Evolutionary conservation across 768 basidiomycete genomes (phyloP), one percentile per base, ranked within the genome.

Genomic region (Amanita subjunquillea): DNA sequence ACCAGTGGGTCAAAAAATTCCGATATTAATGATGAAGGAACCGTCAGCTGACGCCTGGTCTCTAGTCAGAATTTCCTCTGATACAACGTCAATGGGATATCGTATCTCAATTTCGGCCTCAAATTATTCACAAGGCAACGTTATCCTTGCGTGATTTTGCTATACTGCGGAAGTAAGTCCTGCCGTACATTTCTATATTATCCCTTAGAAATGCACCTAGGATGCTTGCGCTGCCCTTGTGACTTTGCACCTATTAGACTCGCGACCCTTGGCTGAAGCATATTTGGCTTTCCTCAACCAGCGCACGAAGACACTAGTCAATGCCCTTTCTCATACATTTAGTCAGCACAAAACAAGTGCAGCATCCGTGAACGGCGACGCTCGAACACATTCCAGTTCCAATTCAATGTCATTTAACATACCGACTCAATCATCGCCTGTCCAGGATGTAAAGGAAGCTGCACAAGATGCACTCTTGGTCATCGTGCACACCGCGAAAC

Each of bases 61-160:
- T 37, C 34, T 48, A 93, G 91, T 79, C 80, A 44, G 89, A 93
- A 66, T 86, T 94, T 57, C 91, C 93, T 25, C 71, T 97, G 4
- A 80, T 91, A 3, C 87, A 91, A 58, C 83, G 91, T 34, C 94
- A 97, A 67, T 97, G 93, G 94, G 94, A 95, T 53, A 75, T 80
- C 1, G 80, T 97, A 6, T 80, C 83, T 4, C 89, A 87, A 57
- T 91, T 95, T 62, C 83, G 91, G 41, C 72, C 84, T 1, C 92
- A 95, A 61, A 94, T 97, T 56, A 79, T 87, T 20, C 87, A 93
- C 58, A 85, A 83, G 60, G 88, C 93, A n/a, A 91, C 84, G 0
- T 64, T 88, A 43, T 85, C 82, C n/a, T 71, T 96, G 15, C 80
- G 90, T 44, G 79, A 85, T 57, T 65, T 70, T 36, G 67, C 69